phyloP scores from a whole-genome alignment of 345 rosid genomes.

The Theobroma cacao region DNA sequence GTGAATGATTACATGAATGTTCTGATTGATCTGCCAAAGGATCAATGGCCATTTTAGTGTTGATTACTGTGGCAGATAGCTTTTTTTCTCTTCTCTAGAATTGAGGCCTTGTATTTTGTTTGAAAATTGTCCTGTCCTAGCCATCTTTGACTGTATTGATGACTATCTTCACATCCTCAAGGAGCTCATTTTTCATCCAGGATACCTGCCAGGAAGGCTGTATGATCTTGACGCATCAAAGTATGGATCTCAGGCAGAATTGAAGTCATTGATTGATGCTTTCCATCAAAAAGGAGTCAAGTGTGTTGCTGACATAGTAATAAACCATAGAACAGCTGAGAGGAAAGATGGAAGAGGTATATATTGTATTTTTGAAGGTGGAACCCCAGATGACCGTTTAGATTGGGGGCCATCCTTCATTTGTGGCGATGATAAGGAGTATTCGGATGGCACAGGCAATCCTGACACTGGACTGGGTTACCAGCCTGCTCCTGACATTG shows the following conservation, averaged over 20 bases:
- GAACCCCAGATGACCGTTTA: slow-evolving; percentile 67
- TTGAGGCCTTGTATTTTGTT: not conserved
- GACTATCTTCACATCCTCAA: not conserved
- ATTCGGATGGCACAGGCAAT: slow-evolving; percentile 66
- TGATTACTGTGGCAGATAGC: not conserved
- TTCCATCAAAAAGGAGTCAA: slow-evolving; percentile 56
- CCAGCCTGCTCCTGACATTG: slow-evolving; percentile 70
- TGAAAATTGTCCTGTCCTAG: not conserved
- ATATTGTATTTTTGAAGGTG: slow-evolving; percentile 77
- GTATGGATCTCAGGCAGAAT: slow-evolving; percentile 56
- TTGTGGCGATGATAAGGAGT: slow-evolving; percentile 50
- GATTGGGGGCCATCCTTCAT: slow-evolving; percentile 86
- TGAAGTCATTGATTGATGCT: slow-evolving; percentile 51
- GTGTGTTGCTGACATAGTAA: slow-evolving; percentile 75
- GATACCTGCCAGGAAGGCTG: slow-evolving; percentile 85
- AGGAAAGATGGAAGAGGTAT: slow-evolving; percentile 61
- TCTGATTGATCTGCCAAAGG: not conserved
- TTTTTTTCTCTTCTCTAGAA: not conserved
- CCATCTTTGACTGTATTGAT: not conserved
- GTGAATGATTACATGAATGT: not conserved
- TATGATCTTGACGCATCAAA: slow-evolving; percentile 71
- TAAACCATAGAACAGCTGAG: slow-evolving; percentile 83
- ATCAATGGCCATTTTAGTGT: not conserved
- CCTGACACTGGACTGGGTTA: slow-evolving; percentile 53
- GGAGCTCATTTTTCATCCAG: slow-evolving; percentile 18